Conservation (phyloP, 2,329 filamentous ascomycete species). For the Aaosphaeria arxii region DNA sequence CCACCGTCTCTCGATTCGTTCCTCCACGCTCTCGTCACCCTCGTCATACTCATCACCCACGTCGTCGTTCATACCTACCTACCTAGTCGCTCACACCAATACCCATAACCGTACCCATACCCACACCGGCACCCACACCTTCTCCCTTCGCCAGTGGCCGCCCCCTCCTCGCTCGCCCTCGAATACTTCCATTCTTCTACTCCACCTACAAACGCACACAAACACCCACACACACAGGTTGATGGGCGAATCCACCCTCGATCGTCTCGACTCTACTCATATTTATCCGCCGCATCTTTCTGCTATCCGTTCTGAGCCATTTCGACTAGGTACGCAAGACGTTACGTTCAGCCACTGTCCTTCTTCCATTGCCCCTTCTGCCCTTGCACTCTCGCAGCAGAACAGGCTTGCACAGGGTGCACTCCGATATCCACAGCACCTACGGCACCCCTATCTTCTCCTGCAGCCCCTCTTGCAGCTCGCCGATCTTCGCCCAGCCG, state of each 20-base stretch:
- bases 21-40: background rate
- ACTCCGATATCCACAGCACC: constrained; percentile 1
- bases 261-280: constrained; percentile 8
- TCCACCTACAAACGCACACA: background rate
- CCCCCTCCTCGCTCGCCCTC: background rate
- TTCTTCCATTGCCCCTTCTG: background rate
- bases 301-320: constrained; percentile 6
- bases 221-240: constrained; percentile 5
- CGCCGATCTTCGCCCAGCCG: constrained; percentile 24
- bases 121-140: background rate
- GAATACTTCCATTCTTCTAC: background rate
- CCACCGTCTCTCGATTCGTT: background rate
- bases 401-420: constrained; percentile 4
- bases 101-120: background rate
- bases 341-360: background rate
- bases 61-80: background rate
- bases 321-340: background rate
- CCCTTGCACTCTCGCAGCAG: background rate
- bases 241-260: constrained; percentile 17
- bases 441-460: constrained; percentile 9
- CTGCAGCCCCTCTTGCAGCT: constrained; percentile 28
- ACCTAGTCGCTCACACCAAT: background rate
- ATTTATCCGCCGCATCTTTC: constrained; percentile 13
- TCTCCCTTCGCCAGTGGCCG: background rate
- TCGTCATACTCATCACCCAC: background rate